These are phyloP conservation scores for Brassica nigra DNA, from an alignment of 345 rosid genomes.

Conservation along the genomic window DNA sequence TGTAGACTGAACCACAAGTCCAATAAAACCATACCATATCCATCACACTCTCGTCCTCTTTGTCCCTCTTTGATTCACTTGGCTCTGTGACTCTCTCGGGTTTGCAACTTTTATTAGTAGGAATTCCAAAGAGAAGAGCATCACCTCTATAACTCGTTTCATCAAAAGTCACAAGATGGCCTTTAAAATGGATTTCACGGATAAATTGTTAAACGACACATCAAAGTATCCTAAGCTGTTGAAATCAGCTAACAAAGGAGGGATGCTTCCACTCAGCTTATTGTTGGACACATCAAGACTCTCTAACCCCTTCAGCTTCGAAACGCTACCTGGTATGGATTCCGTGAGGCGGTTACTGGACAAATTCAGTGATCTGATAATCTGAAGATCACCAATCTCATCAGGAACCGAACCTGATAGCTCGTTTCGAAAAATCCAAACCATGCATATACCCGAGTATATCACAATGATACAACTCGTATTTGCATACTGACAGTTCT, in stretches of 20 bases:
- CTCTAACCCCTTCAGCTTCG: too few species aligned
- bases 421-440: too few species aligned
- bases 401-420: too few species aligned
- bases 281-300: too few species aligned
- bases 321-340: too few species aligned
- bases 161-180: not conserved
- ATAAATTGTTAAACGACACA: not conserved
- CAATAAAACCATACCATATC: constrained; percentile 5
- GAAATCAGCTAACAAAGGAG: not conserved
- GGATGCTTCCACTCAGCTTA: too few species aligned
- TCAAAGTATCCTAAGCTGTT: not conserved
- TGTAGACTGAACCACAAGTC: constrained; percentile 11
- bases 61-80: not conserved
- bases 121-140: not conserved
- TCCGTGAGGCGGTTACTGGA: too few species aligned
- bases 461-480: too few species aligned
- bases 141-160: not conserved
- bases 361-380: too few species aligned
- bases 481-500: too few species aligned
- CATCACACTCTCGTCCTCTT: not conserved
- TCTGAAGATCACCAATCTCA: too few species aligned
- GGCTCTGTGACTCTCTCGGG: not conserved
- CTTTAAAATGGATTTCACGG: not conserved
- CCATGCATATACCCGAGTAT: too few species aligned
- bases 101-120: constrained; percentile 1